Evolutionary conservation across 2,329 filamentous ascomycete genomes (phyloP), one percentile per base, ranked within the genome.

Genomic region (Capronia epimyces): DNA sequence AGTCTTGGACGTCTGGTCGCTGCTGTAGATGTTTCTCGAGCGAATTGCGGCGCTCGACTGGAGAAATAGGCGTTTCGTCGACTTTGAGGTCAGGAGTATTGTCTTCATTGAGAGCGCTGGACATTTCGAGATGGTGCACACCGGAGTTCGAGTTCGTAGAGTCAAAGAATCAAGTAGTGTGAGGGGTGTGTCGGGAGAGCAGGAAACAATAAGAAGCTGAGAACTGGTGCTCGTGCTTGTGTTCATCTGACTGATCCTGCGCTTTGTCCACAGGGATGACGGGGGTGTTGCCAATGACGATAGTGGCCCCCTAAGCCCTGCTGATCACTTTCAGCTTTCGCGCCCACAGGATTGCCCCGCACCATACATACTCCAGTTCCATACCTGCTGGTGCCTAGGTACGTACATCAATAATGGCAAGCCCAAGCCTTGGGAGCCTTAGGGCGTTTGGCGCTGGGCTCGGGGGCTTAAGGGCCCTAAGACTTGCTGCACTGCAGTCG

Each of bases 1-100:
- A 71, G 55, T 86, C 83, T 64, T 84, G 74, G 12, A 69, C 64
- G 43, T 77, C 80, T 20, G 86, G 86, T 34, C 88, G 85, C 62
- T 83, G 80, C 66, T 83, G 79, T 47, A 89, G 75, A 63, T 87
- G 81, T 62, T 83, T 81, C 68, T 87, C 84, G 10, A 89, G 76
- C 3, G 84, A 88, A 73, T 87, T 83, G 45, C 76, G 71, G 37
- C 75, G 74, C 56, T 75, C 72, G 57, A 74, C 72, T 53, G 77
- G 78, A 36, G 75, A 77, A 68, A 85, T 79, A 58, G 79, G 73
- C 12, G 75, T 76, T 59, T 81, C 71, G 65, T 84, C 81, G 59
- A 83, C 66, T 32, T 52, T 56, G 43, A 60, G 51, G 22, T 59
- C 56, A 29, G 58, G 53, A 34, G 52, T 55, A 34, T 50, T 58